Evolutionary conservation across 768 basidiomycete genomes (phyloP), one percentile per base, ranked within the genome.

Genomic region (Tylopilus vinaceipallidus): DNA sequence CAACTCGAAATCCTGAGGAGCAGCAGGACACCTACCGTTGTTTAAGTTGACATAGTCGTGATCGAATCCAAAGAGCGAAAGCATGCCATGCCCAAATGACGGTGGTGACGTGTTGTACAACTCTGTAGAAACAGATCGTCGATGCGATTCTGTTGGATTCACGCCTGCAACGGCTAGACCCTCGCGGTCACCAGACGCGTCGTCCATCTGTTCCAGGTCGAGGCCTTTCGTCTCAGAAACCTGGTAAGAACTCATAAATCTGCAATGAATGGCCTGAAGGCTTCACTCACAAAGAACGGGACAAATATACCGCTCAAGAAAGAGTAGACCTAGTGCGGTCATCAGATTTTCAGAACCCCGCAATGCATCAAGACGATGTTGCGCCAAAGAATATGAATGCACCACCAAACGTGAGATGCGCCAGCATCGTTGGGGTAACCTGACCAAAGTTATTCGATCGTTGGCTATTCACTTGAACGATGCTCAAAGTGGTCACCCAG

Each of bases 301-400:
- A 90, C 71, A 66, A 88, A 86, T 16, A 85, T 48, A 17, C 81
- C 83, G 41, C 86, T 86, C 38, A 86, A 44, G 63, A 88, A 71
- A 0, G 85, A 86, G 67, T 88, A 82, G 9, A 73, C 72, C 79
- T 82, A 58, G 17, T n/a, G 17, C 30, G 7, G n/a, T 56, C 17
- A 45, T 45, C 39, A 47, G 46, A 32, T 30, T 17, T 33, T n/a
- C n/a, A n/a, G n/a, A n/a, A n/a, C n/a, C n/a, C 39, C 30, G 13
- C 9, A 9, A 22, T 49, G 10, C 17, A 27, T 24, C n/a, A n/a
- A 23, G 36, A 33, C 16, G 24, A 9, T 64, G 77, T 49, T 60
- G 82, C 81, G 37, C 86, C 86, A 63, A 88, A 89, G 72, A 88
- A 84, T 36, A 91, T 74, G 60, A 89, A 89, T 1, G 87, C 88